Evolutionary conservation across 345 rosid species (phyloP).

Genomic region (Citrus inodora): DNA sequence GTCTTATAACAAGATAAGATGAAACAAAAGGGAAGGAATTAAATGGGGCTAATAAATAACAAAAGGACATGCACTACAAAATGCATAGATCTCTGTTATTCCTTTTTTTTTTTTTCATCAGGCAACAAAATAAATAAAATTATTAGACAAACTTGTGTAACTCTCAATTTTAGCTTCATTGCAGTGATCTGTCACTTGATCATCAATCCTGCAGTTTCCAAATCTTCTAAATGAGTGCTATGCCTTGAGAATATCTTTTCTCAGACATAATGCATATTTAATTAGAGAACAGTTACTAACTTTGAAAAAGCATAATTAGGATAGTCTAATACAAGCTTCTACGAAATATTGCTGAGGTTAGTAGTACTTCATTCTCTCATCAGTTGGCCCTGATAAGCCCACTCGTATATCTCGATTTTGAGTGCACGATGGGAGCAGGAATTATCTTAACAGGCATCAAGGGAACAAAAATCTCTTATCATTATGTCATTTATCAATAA

Average conservation of each 20-base stretch:
- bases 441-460: not conserved
- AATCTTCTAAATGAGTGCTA: not conserved
- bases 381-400: not conserved
- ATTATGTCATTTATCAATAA: too few relatives aligned
- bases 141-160: not conserved
- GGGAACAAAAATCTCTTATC: too few relatives aligned
- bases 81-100: not conserved
- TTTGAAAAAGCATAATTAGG: not conserved
- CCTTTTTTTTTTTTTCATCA: too few relatives aligned
- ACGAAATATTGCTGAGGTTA: not conserved
- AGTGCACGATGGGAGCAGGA: not conserved
- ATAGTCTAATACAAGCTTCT: not conserved
- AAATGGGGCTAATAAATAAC: not conserved
- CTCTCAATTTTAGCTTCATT: not conserved
- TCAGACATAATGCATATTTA: not conserved
- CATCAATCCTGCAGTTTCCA: not conserved
- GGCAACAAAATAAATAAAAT: too few relatives aligned
- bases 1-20: not conserved
- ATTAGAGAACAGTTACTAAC: not conserved
- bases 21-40: not conserved
- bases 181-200: not conserved
- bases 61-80: not conserved
- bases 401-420: not conserved
- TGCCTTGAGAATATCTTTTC: not conserved
- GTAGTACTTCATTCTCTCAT: not conserved